phyloP scores from a whole-genome alignment of 1,284 basidiomycete species.

The Malassezia globosa region DNA sequence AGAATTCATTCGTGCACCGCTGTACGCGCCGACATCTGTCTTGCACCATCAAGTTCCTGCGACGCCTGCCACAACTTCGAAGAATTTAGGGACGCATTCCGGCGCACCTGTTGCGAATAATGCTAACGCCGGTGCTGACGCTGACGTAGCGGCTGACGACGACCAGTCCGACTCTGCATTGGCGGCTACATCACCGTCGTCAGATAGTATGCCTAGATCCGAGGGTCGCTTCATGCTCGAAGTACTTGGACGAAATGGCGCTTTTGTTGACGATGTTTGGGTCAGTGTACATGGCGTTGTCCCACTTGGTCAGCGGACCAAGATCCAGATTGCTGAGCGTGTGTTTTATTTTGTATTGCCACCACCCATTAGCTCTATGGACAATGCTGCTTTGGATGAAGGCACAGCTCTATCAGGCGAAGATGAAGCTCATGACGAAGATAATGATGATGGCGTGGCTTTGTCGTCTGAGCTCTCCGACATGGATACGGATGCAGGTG shows the following conservation, averaged over 20 bases:
- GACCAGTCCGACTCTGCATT: not conserved
- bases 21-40: constrained; percentile 5
- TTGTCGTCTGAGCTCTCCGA: constrained; percentile 25
- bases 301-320: constrained; percentile 58
- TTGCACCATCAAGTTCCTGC: not conserved
- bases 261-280: constrained; percentile 95
- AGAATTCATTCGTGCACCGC: not conserved
- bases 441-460: constrained; percentile 13
- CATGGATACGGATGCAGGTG: constrained; percentile 9
- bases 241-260: constrained; percentile 87
- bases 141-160: too few species aligned
- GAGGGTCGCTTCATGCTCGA: constrained; percentile 75
- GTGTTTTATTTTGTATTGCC: constrained; percentile 94
- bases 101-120: too few species aligned
- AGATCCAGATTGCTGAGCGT: constrained; percentile 94
- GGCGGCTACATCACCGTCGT: not conserved
- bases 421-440: constrained; percentile 14
- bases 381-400: not conserved
- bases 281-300: constrained; percentile 74
- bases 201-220: not conserved
- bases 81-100: too few species aligned
- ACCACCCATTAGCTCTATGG: constrained; percentile 33
- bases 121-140: too few species aligned
- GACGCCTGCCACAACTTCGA: not conserved
- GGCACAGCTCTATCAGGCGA: constrained; percentile 18